These are phyloP conservation scores for Epichloe gansuensis DNA, from an alignment of 2,329 filamentous ascomycete genomes.

Conservation along the genomic window DNA sequence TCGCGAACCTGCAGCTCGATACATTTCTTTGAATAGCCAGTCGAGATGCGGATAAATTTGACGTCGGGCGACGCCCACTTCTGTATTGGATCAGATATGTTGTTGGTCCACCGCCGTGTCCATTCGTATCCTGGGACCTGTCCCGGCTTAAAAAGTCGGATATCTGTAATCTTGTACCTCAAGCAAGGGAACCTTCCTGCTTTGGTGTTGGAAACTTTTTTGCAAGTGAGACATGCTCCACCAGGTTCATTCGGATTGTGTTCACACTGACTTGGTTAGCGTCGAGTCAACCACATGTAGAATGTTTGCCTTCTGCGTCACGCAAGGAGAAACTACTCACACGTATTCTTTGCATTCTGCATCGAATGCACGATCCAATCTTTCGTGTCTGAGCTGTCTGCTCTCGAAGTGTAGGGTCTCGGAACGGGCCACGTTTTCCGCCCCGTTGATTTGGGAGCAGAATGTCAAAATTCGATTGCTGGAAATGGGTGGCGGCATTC, in stretches of 20 bases:
- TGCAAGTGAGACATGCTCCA: slow-evolving; percentile 40
- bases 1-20: slow-evolving; percentile 38
- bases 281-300: not conserved
- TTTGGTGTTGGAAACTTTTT: slow-evolving; percentile 36
- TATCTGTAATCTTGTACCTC: slow-evolving; percentile 47
- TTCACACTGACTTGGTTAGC: slow-evolving; percentile 32
- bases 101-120: slow-evolving; percentile 45
- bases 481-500: slow-evolving; percentile 4
- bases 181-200: slow-evolving; percentile 43
- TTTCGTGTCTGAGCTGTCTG: slow-evolving; percentile 44
- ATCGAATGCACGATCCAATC: slow-evolving; percentile 46
- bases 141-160: slow-evolving; percentile 44
- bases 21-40: slow-evolving; percentile 36
- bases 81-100: slow-evolving; percentile 40
- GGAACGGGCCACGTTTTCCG: slow-evolving; percentile 39
- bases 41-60: slow-evolving; percentile 36
- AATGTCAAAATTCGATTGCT: slow-evolving; percentile 17
- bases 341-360: slow-evolving; percentile 48
- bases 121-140: slow-evolving; percentile 46
- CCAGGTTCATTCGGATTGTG: slow-evolving; percentile 32
- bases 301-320: not conserved
- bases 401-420: slow-evolving; percentile 35
- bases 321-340: slow-evolving; percentile 26
- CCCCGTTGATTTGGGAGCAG: slow-evolving; percentile 18
- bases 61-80: slow-evolving; percentile 41